Evolutionary conservation across 1,284 basidiomycete species (phyloP).

Genomic region (Cerioporus squamosus): DNA sequence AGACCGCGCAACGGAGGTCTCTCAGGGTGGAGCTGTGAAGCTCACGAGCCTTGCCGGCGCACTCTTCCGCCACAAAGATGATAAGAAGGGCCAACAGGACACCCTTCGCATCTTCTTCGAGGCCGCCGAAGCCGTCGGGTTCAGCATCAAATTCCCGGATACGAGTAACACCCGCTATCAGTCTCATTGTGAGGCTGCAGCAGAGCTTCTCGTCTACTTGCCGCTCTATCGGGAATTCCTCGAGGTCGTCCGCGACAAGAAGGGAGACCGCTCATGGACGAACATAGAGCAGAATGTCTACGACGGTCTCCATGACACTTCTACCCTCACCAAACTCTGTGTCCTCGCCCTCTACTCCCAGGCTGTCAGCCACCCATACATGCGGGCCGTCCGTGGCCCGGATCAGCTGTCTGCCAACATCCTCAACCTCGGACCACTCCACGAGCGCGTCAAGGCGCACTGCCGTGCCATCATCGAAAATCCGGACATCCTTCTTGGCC

Average conservation of each 20-base stretch:
- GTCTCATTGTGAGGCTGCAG: conserved; percentile 31
- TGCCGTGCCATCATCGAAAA: not conserved
- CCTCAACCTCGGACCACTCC: not conserved
- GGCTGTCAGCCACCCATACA: not conserved
- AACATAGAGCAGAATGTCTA: not conserved
- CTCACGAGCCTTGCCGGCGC: conserved; percentile 30
- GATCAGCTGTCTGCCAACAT: too few relatives aligned
- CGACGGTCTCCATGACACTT: not conserved
- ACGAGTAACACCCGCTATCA: conserved; percentile 37
- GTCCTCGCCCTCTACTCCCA: not conserved
- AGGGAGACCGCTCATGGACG: conserved; percentile 29
- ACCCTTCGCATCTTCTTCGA: conserved; percentile 14
- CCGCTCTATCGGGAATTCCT: conserved; percentile 29
- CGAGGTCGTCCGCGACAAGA: conserved; percentile 14
- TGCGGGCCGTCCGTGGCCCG: not conserved
- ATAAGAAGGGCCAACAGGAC: conserved; percentile 29
- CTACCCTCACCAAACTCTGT: not conserved
- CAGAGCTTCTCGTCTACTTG: conserved; percentile 28
- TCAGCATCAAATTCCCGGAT: conserved; percentile 32
- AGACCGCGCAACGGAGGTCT: conserved; percentile 20
- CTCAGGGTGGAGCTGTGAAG: conserved; percentile 35
- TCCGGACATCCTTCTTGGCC: not conserved
- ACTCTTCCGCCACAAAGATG: conserved; percentile 35
- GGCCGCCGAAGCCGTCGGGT: conserved; percentile 15
- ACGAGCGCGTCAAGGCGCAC: not conserved